Evolutionary conservation across 2,329 filamentous ascomycete genomes (phyloP).

Genomic region (Xylaria sp.): DNA sequence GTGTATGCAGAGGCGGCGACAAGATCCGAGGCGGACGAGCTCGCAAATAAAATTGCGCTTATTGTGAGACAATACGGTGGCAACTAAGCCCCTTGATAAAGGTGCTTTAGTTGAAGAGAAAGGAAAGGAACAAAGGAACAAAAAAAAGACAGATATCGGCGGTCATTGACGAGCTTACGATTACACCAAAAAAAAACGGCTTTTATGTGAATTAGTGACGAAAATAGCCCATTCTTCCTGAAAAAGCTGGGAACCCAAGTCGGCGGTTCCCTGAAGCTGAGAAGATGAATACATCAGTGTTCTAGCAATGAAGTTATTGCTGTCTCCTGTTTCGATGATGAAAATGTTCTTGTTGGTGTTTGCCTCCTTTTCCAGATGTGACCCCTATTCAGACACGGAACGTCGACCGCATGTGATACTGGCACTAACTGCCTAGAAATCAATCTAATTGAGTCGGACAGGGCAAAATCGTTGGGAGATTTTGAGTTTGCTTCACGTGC

Average conservation of each 20-base stretch:
- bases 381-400: too few relatives aligned
- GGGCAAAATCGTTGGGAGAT: background rate
- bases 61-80: constrained; percentile 60
- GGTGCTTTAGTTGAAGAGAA: background rate
- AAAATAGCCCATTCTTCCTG: constrained; percentile 1
- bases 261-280: constrained; percentile 1
- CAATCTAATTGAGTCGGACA: background rate
- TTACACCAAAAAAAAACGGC: constrained; percentile 4
- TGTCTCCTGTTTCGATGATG: background rate
- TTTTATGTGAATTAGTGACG: constrained; percentile 7
- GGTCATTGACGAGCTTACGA: constrained; percentile 16
- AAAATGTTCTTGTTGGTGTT: too few relatives aligned
- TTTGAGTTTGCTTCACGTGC: background rate
- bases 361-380: too few relatives aligned
- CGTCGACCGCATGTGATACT: too few relatives aligned
- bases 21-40: constrained; percentile 81
- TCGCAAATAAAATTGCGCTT: constrained; percentile 75
- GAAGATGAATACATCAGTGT: background rate
- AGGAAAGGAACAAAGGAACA: too few relatives aligned
- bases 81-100: background rate
- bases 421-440: too few relatives aligned
- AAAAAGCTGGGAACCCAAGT: constrained; percentile 1
- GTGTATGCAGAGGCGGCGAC: constrained; percentile 95
- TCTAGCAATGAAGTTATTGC: background rate
- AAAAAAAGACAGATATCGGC: background rate